Conservation (phyloP, 2,329 filamentous ascomycete genomes). For the Diaporthe batatas region DNA sequence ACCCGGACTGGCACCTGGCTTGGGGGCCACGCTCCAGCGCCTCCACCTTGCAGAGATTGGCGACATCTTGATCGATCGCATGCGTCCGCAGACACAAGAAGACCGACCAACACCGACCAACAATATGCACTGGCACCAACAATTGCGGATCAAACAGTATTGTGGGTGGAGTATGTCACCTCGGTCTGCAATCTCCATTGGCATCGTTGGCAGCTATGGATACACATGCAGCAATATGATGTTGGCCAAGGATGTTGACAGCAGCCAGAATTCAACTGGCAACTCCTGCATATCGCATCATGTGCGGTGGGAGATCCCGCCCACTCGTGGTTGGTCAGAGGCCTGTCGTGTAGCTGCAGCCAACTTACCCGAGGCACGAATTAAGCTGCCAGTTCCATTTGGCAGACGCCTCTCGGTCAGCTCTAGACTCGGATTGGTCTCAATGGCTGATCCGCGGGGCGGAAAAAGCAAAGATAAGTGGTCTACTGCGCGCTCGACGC, state of each 20-base stretch:
- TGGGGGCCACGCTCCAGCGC: neutral
- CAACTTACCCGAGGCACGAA: slow-evolving; percentile 20
- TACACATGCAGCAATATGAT: neutral
- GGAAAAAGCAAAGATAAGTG: slow-evolving; percentile 9
- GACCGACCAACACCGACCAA: neutral
- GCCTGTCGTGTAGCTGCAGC: slow-evolving; percentile 29
- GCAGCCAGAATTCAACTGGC: slow-evolving; percentile 6
- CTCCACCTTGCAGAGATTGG: slow-evolving; percentile 12
- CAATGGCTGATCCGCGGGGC: neutral
- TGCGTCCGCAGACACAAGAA: neutral
- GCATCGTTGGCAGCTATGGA: neutral
- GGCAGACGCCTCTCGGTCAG: slow-evolving; percentile 17
- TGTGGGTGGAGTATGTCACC: slow-evolving; percentile 18
- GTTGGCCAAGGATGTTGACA: slow-evolving; percentile 21
- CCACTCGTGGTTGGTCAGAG: slow-evolving; percentile 1
- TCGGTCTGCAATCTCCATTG: slow-evolving; percentile 7
- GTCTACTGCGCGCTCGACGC: slow-evolving; percentile 1
- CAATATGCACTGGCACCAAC: neutral
- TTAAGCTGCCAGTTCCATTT: slow-evolving; percentile 12
- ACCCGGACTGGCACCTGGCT: neutral
- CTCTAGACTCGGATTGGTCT: neutral
- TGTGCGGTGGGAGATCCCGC: slow-evolving; percentile 17
- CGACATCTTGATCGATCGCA: slow-evolving; percentile 22
- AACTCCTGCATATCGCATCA: slow-evolving; percentile 23
- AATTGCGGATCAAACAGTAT: slow-evolving; percentile 13